phyloP scores from a whole-genome alignment of 1,284 basidiomycete species.

The Marasmius sp. region DNA sequence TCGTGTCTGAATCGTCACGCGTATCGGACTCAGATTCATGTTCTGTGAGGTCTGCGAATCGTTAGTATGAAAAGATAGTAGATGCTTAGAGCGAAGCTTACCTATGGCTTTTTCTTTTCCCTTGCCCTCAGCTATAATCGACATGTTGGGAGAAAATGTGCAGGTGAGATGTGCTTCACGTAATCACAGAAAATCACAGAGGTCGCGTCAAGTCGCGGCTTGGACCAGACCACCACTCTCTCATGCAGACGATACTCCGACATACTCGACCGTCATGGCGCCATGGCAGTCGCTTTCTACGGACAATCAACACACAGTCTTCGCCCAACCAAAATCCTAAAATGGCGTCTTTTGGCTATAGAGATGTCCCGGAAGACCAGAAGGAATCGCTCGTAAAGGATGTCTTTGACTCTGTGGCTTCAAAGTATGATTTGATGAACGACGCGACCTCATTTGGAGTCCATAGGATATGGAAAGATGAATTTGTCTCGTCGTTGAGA shows the following conservation, averaged over 20 bases:
- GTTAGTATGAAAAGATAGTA: neutral
- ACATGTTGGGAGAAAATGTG: conserved; percentile 12
- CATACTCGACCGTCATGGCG: neutral
- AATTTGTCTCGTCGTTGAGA: conserved; percentile 79
- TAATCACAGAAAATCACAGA: neutral
- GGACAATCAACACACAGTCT: conserved; percentile 7
- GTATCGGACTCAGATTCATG: conserved; percentile 28
- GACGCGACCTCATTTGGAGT: conserved; percentile 97
- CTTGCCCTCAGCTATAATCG: conserved; percentile 32
- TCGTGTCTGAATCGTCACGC: conserved; percentile 12
- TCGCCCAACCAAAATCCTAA: conserved; percentile 17
- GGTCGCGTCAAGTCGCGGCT: too few relatives aligned
- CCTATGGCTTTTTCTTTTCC: conserved; percentile 45
- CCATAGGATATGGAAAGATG: conserved; percentile 97
- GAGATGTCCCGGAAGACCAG: conserved; percentile 75
- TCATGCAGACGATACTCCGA: neutral
- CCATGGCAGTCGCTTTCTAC: conserved; percentile 4
- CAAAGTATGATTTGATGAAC: conserved; percentile 98
- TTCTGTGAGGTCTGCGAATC: conserved; percentile 17
- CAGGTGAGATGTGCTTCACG: conserved; percentile 15
- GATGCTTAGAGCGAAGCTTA: conserved; percentile 8
- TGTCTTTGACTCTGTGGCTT: conserved; percentile 96
- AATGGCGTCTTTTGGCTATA: conserved; percentile 92
- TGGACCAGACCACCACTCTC: neutral
- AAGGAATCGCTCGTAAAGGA: conserved; percentile 83